phyloP scores from a whole-genome alignment of 2,329 filamentous ascomycete species.

The Phaeomoniella chlamydospora region DNA sequence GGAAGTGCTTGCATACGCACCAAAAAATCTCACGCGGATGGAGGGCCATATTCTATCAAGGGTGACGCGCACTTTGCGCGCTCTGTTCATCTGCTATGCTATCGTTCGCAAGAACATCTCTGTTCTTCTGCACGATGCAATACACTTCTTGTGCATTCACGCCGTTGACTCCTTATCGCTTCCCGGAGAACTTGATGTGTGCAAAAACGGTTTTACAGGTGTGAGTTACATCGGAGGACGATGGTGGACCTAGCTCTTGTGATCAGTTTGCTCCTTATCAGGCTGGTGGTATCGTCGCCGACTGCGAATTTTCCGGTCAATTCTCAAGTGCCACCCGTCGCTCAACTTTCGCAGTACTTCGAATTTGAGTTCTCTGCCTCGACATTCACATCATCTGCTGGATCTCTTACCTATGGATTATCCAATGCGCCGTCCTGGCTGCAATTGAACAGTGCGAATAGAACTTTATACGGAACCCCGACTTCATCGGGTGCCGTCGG shows the following conservation, averaged over 20 bases:
- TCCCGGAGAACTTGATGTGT: background rate
- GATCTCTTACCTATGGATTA: constrained; percentile 51
- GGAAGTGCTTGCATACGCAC: background rate
- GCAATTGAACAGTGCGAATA: constrained; percentile 47
- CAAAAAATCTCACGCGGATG: constrained; percentile 1
- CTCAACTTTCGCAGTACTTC: constrained; percentile 45
- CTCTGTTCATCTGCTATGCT: background rate
- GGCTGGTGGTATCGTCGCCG: constrained; percentile 19
- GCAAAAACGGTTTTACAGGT: background rate
- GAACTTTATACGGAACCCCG: constrained; percentile 60
- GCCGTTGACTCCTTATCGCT: too few species aligned
- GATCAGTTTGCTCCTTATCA: constrained; percentile 13
- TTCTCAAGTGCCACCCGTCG: constrained; percentile 69
- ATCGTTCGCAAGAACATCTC: background rate
- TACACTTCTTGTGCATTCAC: background rate
- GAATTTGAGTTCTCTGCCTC: constrained; percentile 30
- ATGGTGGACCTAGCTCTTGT: constrained; percentile 5
- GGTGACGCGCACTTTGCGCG: background rate
- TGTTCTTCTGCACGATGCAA: background rate
- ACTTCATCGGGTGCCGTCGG: constrained; percentile 39
- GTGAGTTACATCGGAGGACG: background rate
- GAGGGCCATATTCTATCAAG: background rate
- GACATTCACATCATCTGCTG: constrained; percentile 52
- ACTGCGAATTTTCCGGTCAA: constrained; percentile 58
- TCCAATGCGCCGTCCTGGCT: constrained; percentile 58